Percentiles rank a stretch among this genome's conserved stretches.
Conservation (phyloP, 164 flowering plant species). For the Euptelea pleiosperma region DNA sequence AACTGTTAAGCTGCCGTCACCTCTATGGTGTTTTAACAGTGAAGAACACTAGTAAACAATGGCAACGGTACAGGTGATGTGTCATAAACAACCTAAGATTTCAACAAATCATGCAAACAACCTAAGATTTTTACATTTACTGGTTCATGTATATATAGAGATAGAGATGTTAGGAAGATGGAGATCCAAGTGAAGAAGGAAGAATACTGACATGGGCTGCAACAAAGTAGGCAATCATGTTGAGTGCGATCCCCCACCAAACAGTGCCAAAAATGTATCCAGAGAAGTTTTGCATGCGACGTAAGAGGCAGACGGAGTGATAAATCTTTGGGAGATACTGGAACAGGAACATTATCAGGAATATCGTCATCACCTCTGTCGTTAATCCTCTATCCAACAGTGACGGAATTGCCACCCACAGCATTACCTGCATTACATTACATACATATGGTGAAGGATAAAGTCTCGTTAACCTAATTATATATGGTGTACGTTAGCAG, state of each 20-base stretch:
- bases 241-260: constrained; percentile 98
- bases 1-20: too few species aligned
- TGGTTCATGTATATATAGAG: too few species aligned
- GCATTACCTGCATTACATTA: constrained; percentile 51
- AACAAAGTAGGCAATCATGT: constrained; percentile 84
- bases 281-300: constrained; percentile 75
- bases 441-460: too few species aligned
- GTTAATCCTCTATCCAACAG: constrained; percentile 55
- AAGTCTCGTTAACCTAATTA: too few species aligned
- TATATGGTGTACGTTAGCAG: too few species aligned
- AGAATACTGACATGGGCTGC: constrained; percentile 70
- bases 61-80: too few species aligned
- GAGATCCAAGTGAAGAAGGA: constrained; percentile 36
- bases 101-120: too few species aligned
- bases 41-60: too few species aligned
- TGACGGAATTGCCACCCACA: constrained; percentile 74
- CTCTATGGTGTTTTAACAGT: too few species aligned
- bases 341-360: constrained; percentile 64
- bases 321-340: constrained; percentile 91
- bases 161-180: too few species aligned
- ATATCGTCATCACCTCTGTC: constrained; percentile 66
- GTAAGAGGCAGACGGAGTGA: constrained; percentile 72
- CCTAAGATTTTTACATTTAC: too few species aligned
- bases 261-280: constrained; percentile 90
- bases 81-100: too few species aligned